These are phyloP conservation scores for Endotrypanum monterogeii DNA, from an alignment of 208 protist species.

Conservation along the genomic window DNA sequence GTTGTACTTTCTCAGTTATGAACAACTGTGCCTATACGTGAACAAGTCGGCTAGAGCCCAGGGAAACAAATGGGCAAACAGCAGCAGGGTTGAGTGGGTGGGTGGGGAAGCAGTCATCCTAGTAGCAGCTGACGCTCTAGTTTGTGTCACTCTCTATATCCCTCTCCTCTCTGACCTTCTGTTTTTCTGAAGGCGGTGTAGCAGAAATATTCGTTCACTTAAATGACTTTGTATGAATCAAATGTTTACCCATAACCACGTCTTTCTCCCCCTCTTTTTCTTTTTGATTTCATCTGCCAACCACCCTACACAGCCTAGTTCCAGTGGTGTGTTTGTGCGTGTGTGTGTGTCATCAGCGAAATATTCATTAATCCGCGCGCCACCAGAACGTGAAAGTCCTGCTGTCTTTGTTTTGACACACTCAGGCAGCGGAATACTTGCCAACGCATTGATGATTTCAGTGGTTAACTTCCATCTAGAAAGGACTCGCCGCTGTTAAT, in stretches of 20 bases:
- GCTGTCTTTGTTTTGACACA: not conserved
- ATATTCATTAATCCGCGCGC: not conserved
- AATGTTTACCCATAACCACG: not conserved
- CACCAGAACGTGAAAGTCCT: not conserved
- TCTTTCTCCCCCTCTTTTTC: slow-evolving; percentile 1
- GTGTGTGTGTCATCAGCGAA: not conserved
- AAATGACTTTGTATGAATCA: not conserved
- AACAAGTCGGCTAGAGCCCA: not conserved
- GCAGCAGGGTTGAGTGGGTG: not conserved
- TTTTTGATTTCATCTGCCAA: not conserved
- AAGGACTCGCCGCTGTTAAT: no score
- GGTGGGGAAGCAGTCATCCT: not conserved
- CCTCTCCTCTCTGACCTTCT: not conserved
- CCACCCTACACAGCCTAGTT: not conserved
- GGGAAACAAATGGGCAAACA: not conserved
- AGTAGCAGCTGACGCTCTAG: not conserved
- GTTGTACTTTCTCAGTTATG: not conserved
- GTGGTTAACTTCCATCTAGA: no score
- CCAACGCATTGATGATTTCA: not conserved
- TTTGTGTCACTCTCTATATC: not conserved
- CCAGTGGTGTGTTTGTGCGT: not conserved
- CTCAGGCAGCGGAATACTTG: not conserved
- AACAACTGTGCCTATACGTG: not conserved
- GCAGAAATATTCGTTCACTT: not conserved
- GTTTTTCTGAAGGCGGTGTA: not conserved